Conservation (phyloP, 2,329 filamentous ascomycete species). For the Apiospora aurea region DNA sequence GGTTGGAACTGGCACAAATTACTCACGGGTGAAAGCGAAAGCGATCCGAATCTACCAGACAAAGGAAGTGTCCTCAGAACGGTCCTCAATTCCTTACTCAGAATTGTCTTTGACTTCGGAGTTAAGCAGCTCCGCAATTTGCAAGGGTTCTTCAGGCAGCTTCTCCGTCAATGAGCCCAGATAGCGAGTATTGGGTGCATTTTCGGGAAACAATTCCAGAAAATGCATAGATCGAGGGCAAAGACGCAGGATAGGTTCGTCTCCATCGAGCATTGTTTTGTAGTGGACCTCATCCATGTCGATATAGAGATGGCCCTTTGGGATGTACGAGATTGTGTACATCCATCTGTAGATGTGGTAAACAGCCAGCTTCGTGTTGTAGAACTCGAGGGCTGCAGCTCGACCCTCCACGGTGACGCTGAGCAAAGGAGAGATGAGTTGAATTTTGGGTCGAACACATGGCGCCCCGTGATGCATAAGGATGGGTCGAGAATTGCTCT, state of each 20-base stretch:
- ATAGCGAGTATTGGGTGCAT: too few species aligned
- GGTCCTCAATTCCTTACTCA: neutral
- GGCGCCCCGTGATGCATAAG: too few species aligned
- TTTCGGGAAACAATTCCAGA: neutral
- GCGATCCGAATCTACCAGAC: too few species aligned
- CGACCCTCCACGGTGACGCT: neutral
- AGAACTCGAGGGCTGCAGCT: neutral
- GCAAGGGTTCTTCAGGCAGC: neutral
- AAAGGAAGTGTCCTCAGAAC: neutral
- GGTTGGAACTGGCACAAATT: neutral
- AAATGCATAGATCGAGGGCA: neutral
- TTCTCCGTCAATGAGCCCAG: neutral
- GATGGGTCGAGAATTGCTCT: neutral
- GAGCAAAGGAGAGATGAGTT: neutral
- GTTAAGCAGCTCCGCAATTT: neutral
- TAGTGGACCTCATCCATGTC: neutral
- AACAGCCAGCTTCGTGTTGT: neutral
- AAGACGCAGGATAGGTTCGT: neutral
- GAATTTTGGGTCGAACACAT: neutral
- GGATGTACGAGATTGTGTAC: neutral
- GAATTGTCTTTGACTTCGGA: neutral
- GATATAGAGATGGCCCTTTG: neutral
- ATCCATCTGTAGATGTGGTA: neutral
- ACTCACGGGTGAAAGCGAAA: neutral
- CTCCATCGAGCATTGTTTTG: too few species aligned